A percentile compares a stretch with the other conserved stretches of the same genome.
Conservation (phyloP, 768 basidiomycete genomes). For the Phylloporus arenicola region DNA sequence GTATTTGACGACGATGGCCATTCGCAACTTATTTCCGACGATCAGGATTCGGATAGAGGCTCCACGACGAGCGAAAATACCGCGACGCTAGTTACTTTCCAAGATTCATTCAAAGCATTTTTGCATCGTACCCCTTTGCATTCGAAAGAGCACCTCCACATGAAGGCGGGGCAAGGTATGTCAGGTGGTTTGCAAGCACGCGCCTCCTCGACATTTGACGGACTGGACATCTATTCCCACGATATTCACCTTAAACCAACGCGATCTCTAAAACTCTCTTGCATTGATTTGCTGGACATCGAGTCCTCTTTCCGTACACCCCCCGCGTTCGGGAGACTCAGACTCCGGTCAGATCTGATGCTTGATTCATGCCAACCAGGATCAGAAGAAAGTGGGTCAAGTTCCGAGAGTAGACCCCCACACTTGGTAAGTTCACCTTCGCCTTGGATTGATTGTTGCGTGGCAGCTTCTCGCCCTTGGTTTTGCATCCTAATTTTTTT, state of each 20-base stretch:
- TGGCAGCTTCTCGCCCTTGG: background rate
- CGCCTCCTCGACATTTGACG: slow-evolving; percentile 29
- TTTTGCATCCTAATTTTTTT: background rate
- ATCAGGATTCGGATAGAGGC: slow-evolving; percentile 11
- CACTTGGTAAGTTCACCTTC: slow-evolving; percentile 13
- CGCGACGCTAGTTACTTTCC: slow-evolving; percentile 21
- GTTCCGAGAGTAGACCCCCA: background rate
- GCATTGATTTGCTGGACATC: slow-evolving; percentile 18
- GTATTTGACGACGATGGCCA: slow-evolving; percentile 15
- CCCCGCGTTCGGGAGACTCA: slow-evolving; percentile 11
- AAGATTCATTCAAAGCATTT: slow-evolving; percentile 28
- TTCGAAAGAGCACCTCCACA: slow-evolving; percentile 17
- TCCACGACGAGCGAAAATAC: slow-evolving; percentile 16
- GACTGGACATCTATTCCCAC: slow-evolving; percentile 28
- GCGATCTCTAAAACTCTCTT: slow-evolving; percentile 19
- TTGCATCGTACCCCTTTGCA: slow-evolving; percentile 19
- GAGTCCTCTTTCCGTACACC: slow-evolving; percentile 14
- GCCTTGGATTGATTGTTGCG: background rate
- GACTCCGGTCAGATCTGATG: slow-evolving; percentile 20
- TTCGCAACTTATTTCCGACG: slow-evolving; percentile 9
- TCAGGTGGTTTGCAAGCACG: slow-evolving; percentile 15
- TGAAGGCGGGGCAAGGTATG: slow-evolving; percentile 5
- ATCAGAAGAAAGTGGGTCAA: slow-evolving; percentile 11
- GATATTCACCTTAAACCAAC: slow-evolving; percentile 15
- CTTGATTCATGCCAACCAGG: slow-evolving; percentile 14